These are phyloP conservation scores for Posidonia oceanica DNA, from an alignment of 116 monocot genomes.

Conservation along the genomic window DNA sequence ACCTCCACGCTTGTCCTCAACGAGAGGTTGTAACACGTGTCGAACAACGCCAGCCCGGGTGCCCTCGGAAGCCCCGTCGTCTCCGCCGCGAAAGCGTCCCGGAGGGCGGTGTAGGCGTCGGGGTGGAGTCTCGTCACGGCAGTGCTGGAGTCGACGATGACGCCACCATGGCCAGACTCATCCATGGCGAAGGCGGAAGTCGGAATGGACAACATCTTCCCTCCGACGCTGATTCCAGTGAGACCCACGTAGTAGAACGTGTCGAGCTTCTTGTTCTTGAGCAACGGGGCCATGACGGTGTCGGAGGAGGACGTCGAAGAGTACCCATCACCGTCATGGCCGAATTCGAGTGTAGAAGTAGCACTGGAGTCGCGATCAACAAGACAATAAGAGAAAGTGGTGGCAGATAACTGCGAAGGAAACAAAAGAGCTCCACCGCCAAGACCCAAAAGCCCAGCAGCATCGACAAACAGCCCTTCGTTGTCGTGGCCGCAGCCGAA, in stretches of 20 bases:
- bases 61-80: slow-evolving; percentile 29
- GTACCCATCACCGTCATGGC: not conserved
- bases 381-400: slow-evolving; percentile 45
- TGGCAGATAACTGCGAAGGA: slow-evolving; percentile 24
- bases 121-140: slow-evolving; percentile 62
- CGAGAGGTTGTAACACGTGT: slow-evolving; percentile 85
- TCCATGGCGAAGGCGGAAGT: slow-evolving; percentile 48
- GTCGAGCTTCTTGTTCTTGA: slow-evolving; percentile 29
- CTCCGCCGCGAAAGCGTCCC: slow-evolving; percentile 48
- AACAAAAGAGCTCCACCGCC: slow-evolving; percentile 37
- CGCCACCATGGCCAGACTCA: slow-evolving; percentile 52
- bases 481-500: slow-evolving; percentile 43
- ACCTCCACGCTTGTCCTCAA: slow-evolving; percentile 32
- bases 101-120: slow-evolving; percentile 43
- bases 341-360: slow-evolving; percentile 23
- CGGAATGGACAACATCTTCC: slow-evolving; percentile 53
- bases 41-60: slow-evolving; percentile 33
- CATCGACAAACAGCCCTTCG: slow-evolving; percentile 31
- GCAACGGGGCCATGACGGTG: slow-evolving; percentile 14
- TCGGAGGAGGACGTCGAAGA: not conserved
- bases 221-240: slow-evolving; percentile 84
- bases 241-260: slow-evolving; percentile 82
- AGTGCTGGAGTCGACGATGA: slow-evolving; percentile 86
- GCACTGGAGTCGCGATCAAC: slow-evolving; percentile 21
- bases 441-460: slow-evolving; percentile 41